Conservation (phyloP, 495 filamentous ascomycete species). For the Oleoguttula mirabilis region DNA sequence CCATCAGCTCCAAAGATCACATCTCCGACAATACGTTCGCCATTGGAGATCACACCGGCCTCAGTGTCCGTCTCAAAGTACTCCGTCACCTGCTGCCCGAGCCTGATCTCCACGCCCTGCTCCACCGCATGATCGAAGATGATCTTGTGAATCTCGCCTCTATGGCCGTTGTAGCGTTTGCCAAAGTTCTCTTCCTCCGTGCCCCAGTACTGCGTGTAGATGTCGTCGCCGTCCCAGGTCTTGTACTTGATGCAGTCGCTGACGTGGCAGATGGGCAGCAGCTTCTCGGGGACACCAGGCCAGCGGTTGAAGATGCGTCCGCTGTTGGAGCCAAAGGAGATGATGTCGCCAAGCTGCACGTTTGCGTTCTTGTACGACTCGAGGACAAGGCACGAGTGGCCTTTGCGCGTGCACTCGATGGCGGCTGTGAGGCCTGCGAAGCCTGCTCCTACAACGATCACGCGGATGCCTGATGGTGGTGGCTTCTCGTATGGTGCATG, state of each 20-base stretch:
- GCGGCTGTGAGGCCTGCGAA: constrained; percentile 52
- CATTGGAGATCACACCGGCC: constrained; percentile 43
- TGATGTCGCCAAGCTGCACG: constrained; percentile 22
- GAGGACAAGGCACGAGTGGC: constrained; percentile 45
- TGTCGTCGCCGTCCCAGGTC: constrained; percentile 33
- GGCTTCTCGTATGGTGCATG: neutral
- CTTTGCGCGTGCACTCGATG: constrained; percentile 54
- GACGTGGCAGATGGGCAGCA: constrained; percentile 41
- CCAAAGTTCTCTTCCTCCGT: constrained; percentile 30
- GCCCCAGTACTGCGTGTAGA: constrained; percentile 28
- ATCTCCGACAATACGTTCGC: constrained; percentile 40
- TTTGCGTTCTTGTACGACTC: constrained; percentile 31
- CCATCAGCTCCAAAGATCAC: constrained; percentile 54
- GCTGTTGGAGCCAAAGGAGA: constrained; percentile 38
- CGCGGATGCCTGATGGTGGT: constrained; percentile 39
- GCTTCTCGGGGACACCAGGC: constrained; percentile 41
- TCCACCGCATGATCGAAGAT: constrained; percentile 45
- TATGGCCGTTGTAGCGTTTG: constrained; percentile 46
- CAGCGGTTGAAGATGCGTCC: constrained; percentile 43
- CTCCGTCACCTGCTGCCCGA: constrained; percentile 44
- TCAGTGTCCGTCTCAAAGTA: constrained; percentile 47
- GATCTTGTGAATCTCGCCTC: constrained; percentile 50
- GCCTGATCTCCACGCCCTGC: constrained; percentile 44
- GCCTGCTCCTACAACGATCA: constrained; percentile 51
- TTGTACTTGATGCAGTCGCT: constrained; percentile 34